A percentile compares a stretch with the other conserved stretches of the same genome.
These are phyloP conservation scores for Blastomyces emzantsi DNA, from an alignment of 2,329 filamentous ascomycete genomes.

Conservation along the genomic window DNA sequence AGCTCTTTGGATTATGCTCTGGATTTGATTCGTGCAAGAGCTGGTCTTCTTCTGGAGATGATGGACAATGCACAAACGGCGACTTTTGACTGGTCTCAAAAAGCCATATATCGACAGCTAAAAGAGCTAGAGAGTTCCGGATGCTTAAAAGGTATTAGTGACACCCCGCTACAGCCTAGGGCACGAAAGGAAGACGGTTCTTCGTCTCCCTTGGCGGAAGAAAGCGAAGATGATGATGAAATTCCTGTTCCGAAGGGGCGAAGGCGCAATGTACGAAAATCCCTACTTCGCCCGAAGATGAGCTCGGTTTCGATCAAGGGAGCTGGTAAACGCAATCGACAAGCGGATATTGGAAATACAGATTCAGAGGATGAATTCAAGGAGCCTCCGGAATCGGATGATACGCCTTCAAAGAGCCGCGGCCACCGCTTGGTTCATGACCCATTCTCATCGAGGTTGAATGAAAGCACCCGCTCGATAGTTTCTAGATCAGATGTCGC, in stretches of 20 bases:
- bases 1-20: constrained; percentile 28
- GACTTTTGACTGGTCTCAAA: constrained; percentile 34
- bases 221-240: constrained; percentile 14
- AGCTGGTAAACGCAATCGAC: constrained; percentile 33
- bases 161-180: constrained; percentile 29
- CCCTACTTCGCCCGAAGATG: constrained; percentile 37
- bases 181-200: constrained; percentile 20
- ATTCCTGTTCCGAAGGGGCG: constrained; percentile 18
- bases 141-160: constrained; percentile 22
- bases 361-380: constrained; percentile 26
- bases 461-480: constrained; percentile 25
- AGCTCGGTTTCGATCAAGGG: constrained; percentile 32
- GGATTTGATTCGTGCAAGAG: constrained; percentile 30
- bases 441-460: constrained; percentile 25
- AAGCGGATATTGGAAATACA: constrained; percentile 19
- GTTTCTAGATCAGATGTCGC: constrained; percentile 22
- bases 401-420: constrained; percentile 29
- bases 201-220: constrained; percentile 20
- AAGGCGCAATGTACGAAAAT: constrained; percentile 32
- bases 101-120: constrained; percentile 35
- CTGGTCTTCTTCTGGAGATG: constrained; percentile 25
- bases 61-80: constrained; percentile 32
- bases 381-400: constrained; percentile 23
- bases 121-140: constrained; percentile 27
- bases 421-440: constrained; percentile 29